Base-by-base conservation (phyloP, 2,329 filamentous ascomycete genomes). In the Mycogone perniciosa region DNA sequence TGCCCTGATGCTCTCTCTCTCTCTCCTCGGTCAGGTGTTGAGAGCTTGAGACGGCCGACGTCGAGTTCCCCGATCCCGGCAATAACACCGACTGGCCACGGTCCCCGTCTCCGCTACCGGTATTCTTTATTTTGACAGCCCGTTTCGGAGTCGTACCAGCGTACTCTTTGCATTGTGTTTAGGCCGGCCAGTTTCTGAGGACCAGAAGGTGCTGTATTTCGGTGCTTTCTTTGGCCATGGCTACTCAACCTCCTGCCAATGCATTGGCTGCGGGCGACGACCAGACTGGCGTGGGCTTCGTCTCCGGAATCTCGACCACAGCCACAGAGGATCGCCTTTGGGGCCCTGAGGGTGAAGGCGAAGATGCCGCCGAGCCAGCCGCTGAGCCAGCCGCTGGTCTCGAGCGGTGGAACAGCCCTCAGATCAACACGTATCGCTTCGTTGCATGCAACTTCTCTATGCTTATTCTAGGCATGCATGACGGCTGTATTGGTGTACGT, bases 401-500 rank as follows among this genome's bases (percentile, higher is more conserved):
- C 11, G 77, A 85, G 59, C 70, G 64, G 64, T 89, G 85, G 86
- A 87, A 87, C 59, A 67, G 70, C n/a, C 76, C 84, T 0, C 64
- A 68, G 7, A 70, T 72, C 39, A 88, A 85, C 61, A 67, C 79
- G 4, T 82, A 71, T 57, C 77, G 83, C 37, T 79, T 80, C 42
- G 65, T 79, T 34, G 73, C 79, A 0, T 76, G 81, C 3, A 80
- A 84, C 58, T 80, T 78, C 66, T 75, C 76, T 5, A 81, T 88
- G 56, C 68, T 83, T 20, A 71, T 86, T 31, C 79, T 86, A 71
- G 85, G 85, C 6, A 76, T 84, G 69, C 86, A 85, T 59, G 85
- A 89, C 67, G 84, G 78, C 7, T 79, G 79, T 27, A 75, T 81
- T 41, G 84, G 84, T 39, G 80, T 81, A 70, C 63, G 75, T 72